Conservation (phyloP, 2,329 filamentous ascomycete species). For the Aspergillus sp. region DNA sequence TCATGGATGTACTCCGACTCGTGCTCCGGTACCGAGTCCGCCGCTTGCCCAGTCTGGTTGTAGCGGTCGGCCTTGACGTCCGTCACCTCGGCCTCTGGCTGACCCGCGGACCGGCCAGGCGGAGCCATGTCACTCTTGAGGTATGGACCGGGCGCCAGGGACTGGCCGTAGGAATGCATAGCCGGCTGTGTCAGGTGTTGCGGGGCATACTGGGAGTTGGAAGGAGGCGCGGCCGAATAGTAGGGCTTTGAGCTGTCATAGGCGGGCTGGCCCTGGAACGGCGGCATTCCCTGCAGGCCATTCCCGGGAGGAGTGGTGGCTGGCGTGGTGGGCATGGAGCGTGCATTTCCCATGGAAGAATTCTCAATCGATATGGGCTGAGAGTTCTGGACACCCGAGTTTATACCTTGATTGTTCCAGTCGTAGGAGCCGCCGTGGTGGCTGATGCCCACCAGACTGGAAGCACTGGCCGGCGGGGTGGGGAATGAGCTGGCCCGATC, state of each 20-base stretch:
- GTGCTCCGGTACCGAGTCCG: slow-evolving; percentile 62
- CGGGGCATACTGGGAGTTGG: slow-evolving; percentile 59
- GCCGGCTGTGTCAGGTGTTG: slow-evolving; percentile 53
- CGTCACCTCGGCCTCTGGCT: slow-evolving; percentile 51
- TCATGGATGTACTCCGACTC: slow-evolving; percentile 78
- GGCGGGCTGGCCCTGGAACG: slow-evolving; percentile 60
- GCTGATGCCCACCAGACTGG: slow-evolving; percentile 70
- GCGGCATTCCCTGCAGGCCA: slow-evolving; percentile 65
- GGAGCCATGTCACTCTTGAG: slow-evolving; percentile 85
- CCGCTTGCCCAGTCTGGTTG: slow-evolving; percentile 46
- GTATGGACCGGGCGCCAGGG: slow-evolving; percentile 50
- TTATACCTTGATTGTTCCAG: slow-evolving; percentile 62
- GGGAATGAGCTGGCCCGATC: slow-evolving; percentile 89
- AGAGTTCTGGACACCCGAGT: slow-evolving; percentile 48
- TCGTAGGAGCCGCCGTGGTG: slow-evolving; percentile 66
- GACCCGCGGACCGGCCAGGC: slow-evolving; percentile 52
- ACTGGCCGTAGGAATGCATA: slow-evolving; percentile 57
- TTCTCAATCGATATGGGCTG: slow-evolving; percentile 77
- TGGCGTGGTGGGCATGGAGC: slow-evolving; percentile 83
- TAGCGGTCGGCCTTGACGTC: slow-evolving; percentile 62
- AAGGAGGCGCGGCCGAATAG: slow-evolving; percentile 61
- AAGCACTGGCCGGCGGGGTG: slow-evolving; percentile 87
- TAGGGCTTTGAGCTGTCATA: slow-evolving; percentile 72
- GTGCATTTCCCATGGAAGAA: slow-evolving; percentile 62
- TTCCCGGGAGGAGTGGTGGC: slow-evolving; percentile 79